phyloP scores from a whole-genome alignment of 2,329 filamentous ascomycete genomes.

The Emmonsia crescens region DNA sequence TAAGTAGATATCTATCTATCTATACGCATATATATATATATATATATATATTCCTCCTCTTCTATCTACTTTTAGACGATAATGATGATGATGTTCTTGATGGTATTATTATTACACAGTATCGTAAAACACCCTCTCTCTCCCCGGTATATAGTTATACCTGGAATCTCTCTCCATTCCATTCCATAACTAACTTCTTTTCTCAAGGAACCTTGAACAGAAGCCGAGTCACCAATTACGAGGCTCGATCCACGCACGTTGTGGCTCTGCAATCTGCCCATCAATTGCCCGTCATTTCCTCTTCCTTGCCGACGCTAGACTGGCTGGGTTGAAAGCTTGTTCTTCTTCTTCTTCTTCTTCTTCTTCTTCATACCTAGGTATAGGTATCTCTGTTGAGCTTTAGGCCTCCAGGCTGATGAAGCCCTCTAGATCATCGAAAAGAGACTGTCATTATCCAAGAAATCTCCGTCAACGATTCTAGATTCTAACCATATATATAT shows the following conservation, averaged over 20 bases:
- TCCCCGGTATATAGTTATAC: too few relatives aligned
- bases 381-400: too few relatives aligned
- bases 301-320: not conserved
- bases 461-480: too few relatives aligned
- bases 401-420: too few relatives aligned
- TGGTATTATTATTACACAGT: not conserved
- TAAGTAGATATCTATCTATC: too few relatives aligned
- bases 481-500: too few relatives aligned
- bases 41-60: not conserved
- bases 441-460: too few relatives aligned
- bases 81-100: not conserved
- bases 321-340: not conserved
- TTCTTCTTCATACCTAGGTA: not conserved
- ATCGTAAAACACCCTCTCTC: too few relatives aligned
- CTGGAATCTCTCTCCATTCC: not conserved
- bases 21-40: not conserved
- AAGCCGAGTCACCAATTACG: not conserved
- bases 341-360: not conserved
- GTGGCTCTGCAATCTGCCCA: not conserved
- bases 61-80: too few relatives aligned
- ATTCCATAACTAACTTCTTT: not conserved
- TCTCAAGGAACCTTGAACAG: not conserved
- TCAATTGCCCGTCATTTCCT: not conserved
- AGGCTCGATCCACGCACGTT: not conserved
- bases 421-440: too few relatives aligned